Evolutionary conservation across 2,329 filamentous ascomycete genomes (phyloP), one percentile per base, ranked within the genome.

Genomic region (Pseudogymnoascus sp.): DNA sequence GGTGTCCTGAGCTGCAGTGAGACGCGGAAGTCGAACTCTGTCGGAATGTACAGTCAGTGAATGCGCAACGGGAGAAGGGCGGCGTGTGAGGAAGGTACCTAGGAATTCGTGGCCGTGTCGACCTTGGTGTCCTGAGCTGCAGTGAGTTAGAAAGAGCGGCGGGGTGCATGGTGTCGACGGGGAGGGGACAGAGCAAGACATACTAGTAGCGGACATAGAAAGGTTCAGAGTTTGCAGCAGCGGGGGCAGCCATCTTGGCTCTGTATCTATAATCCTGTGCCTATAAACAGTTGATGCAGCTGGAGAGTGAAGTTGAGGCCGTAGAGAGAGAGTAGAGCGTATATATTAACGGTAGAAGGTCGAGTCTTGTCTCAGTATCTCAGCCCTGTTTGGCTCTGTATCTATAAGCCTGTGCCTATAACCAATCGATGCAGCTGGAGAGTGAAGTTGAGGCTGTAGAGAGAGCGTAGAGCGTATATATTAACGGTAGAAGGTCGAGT

Each of bases 191-290:
- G 19, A 31, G 14, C 89, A 55, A 33, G 45, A 55, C 45, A 75
- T 85, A 97, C 93, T 99, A 99, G 82, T 99, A 99, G 71, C 94
- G 88, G 68, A 99, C 79, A 73, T 99, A 99, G 75, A 99, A 97
- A 6, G 89, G 75, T 83, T 89, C 69, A 81, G 77, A 63, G 83
- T 80, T 69, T 89, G 80, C 82, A 55, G 45, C 26, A 55, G 89
- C 92, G 64, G 72, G 79, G 68, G 69, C 69, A 67, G 71, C 68
- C 70, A 72, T 72, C 21, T 63, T 68, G 63, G 21, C 31, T 45
- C 59, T 45, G 58, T 0, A 33, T 21, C 33, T 37, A 26, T 60
- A n/a, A 16, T 33, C 7, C 23, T 39, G 58, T 58, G 11, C 60
- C 8, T 41, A 23, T 43, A 16, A 16, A 58, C 39, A 62, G 21